phyloP scores from a whole-genome alignment of 768 basidiomycete genomes.

The Macrocybe gigantea region DNA sequence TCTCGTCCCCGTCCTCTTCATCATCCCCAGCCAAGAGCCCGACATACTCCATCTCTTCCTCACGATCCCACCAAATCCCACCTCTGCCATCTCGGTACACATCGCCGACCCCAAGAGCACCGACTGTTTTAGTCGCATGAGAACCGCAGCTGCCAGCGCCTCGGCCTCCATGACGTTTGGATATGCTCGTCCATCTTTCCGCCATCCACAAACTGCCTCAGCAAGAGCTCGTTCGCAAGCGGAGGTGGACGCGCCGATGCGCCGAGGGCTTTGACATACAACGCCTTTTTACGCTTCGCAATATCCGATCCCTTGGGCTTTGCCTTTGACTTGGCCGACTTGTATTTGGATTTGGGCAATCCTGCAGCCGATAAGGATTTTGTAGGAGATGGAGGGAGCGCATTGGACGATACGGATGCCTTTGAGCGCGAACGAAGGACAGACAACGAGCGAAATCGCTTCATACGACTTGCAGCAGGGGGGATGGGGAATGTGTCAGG shows the following conservation, averaged over 20 bases:
- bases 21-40: constrained; percentile 45
- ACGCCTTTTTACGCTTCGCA: constrained; percentile 46
- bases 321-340: constrained; percentile 15
- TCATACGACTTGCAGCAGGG: constrained; percentile 19
- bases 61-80: constrained; percentile 65
- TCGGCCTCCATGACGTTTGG: constrained; percentile 47
- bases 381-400: constrained; percentile 16
- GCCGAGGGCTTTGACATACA: constrained; percentile 32
- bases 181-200: constrained; percentile 52
- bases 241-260: constrained; percentile 34
- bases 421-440: constrained; percentile 32
- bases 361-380: constrained; percentile 14
- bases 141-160: constrained; percentile 37
- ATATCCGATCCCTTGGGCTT: constrained; percentile 17
- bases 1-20: constrained; percentile 16
- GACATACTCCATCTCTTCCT: constrained; percentile 65
- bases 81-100: constrained; percentile 58
- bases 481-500: constrained; percentile 14
- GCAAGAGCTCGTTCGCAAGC: constrained; percentile 58
- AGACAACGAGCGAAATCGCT: constrained; percentile 48
- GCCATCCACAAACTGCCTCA: constrained; percentile 67
- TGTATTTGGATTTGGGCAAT: constrained; percentile 12
- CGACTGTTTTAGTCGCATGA: constrained; percentile 5
- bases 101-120: constrained; percentile 33
- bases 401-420: not conserved